Evolutionary conservation across 805 yeast species (phyloP), one percentile per base, ranked within the genome.

Genomic region (Wickerhamomyces sydowiorum): DNA sequence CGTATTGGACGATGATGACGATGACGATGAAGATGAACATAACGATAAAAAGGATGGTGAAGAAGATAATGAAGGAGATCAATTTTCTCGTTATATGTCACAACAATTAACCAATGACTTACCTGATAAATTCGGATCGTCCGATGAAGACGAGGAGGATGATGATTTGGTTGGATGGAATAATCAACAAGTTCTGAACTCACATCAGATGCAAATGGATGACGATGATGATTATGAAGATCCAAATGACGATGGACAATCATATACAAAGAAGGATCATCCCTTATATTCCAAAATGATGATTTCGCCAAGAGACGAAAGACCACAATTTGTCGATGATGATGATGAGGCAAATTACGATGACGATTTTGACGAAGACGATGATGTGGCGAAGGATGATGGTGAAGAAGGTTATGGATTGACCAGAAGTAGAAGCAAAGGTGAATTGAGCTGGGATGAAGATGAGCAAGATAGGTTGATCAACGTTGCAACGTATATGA

Each of bases 221-320:
- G 75, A 74, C 22, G 85, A 75, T 13, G 88, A 83, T 45, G 89
- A 81, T 46, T 82, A 84, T 53, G 78, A 76, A 51, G 90, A 84
- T 56, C 90, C 91, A 1, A 82, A 84, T 54, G 91, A 85, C 58
- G 91, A 84, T 54, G 91, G 91, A 0, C 78, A 76, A 55, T 80
- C 86, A 1, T 84, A 84, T 59, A 77, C 78, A 40, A 81, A 77
- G 56, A 69, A 72, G 20, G 65, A 71, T 32, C 77, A 80, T 52
- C 82, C 86, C 6, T 60, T 82, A 41, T 82, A 83, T 49, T 56
- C 52, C 38, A 63, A 51, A 49, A 55, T 59, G 57, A 50, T 32
- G 15, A 19, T 57, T 24, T 59, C 60, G 3, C 59, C 51, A 43
- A 51, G 38, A 36, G 49, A 38, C 38, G 57, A 38, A 44, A 52